Evolutionary conservation across 257 asterid species (phyloP).

Genomic region (Ligustrum vulgare): DNA sequence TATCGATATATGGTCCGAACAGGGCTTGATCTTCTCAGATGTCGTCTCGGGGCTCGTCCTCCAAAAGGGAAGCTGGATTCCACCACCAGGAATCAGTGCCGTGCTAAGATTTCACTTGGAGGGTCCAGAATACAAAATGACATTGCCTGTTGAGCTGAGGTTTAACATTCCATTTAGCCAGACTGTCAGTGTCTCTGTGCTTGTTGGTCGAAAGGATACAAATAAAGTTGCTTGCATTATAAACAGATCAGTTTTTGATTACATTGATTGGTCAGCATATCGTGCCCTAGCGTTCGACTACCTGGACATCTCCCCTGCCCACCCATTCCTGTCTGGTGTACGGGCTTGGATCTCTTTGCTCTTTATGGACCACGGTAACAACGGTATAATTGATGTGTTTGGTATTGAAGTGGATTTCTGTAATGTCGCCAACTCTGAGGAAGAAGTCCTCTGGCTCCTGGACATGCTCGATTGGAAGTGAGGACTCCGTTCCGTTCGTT

Average conservation of each 20-base stretch:
- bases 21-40: conserved; percentile 68
- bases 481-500: conserved; percentile 24
- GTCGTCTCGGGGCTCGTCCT: conserved; percentile 81
- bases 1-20: conserved; percentile 88
- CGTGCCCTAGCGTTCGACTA: conserved; percentile 92
- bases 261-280: conserved; percentile 77
- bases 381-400: conserved; percentile 73
- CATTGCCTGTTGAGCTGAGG: conserved; percentile 73
- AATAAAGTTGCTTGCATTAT: conserved; percentile 73
- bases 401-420: conserved; percentile 95
- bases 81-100: conserved; percentile 72
- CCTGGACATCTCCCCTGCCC: conserved; percentile 85
- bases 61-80: conserved; percentile 57
- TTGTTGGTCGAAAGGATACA: conserved; percentile 71
- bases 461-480: conserved; percentile 99
- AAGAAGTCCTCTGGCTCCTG: conserved; percentile 84
- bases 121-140: conserved; percentile 87
- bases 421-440: conserved; percentile 81
- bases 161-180: conserved; percentile 75
- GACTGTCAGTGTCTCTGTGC: conserved; percentile 77
- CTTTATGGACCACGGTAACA: conserved; percentile 75
- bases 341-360: conserved; percentile 98
- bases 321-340: conserved; percentile 79
- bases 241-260: conserved; percentile 74
- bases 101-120: conserved; percentile 69